phyloP scores from a whole-genome alignment of 495 filamentous ascomycete genomes.

The Aspergillus avenaceus region DNA sequence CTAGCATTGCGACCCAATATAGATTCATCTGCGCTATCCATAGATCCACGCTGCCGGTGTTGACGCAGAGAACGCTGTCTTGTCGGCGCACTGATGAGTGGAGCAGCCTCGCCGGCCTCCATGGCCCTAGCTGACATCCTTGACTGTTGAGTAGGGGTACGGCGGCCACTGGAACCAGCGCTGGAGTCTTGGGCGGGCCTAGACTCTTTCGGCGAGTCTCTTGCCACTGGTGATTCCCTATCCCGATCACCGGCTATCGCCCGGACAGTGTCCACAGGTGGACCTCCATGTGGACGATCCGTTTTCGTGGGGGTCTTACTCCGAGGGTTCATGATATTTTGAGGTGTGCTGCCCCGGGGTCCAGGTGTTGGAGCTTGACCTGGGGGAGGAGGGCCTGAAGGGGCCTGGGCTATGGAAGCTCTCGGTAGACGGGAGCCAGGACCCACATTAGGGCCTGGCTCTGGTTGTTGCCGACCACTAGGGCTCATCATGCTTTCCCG shows the following conservation, averaged over 20 bases:
- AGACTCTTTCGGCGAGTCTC: constrained; percentile 44
- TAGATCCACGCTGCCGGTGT: constrained; percentile 38
- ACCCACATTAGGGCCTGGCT: constrained; percentile 28
- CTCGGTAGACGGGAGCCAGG: constrained; percentile 64
- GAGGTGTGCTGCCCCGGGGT: constrained; percentile 49
- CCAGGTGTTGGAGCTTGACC: constrained; percentile 81
- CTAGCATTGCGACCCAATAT: constrained; percentile 38
- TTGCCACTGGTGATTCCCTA: constrained; percentile 50
- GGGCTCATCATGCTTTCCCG: constrained; percentile 52
- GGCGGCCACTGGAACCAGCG: constrained; percentile 51
- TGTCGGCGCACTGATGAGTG: constrained; percentile 37
- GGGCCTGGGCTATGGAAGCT: constrained; percentile 64
- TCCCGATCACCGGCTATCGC: constrained; percentile 43
- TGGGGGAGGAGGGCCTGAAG: constrained; percentile 79
- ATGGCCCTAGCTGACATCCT: constrained; percentile 42
- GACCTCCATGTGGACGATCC: constrained; percentile 41
- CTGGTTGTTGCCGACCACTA: constrained; percentile 27
- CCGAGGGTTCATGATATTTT: constrained; percentile 35
- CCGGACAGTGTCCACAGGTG: constrained; percentile 48
- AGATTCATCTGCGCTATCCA: constrained; percentile 45
- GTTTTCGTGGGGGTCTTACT: constrained; percentile 59
- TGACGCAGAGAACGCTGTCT: constrained; percentile 43
- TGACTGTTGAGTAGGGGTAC: constrained; percentile 56
- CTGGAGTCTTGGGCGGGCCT: constrained; percentile 27
- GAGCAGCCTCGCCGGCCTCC: constrained; percentile 47